Evolutionary conservation across 768 basidiomycete genomes (phyloP).

Genomic region (Tricholoma sp.): DNA sequence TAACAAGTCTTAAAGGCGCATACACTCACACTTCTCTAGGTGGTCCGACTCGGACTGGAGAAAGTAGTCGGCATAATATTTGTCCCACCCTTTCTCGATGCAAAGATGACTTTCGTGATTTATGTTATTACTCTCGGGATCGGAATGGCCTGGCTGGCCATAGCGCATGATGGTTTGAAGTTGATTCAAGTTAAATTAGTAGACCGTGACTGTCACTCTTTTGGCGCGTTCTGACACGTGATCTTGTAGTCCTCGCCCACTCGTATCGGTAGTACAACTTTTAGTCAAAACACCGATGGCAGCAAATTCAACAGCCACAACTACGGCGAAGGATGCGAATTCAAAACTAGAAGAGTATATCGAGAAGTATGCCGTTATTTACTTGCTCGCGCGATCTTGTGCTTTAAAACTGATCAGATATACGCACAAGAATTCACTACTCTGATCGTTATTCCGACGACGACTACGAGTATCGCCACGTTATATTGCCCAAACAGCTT

Average conservation of each 20-base stretch:
- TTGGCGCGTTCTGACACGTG: neutral
- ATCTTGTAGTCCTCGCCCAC: neutral
- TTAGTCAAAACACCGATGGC: conserved; percentile 17
- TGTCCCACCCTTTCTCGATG: neutral
- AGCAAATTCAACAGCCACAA: conserved; percentile 20
- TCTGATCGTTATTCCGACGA: conserved; percentile 93
- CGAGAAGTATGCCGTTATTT: conserved; percentile 49
- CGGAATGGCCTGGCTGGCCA: neutral
- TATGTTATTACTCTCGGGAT: neutral
- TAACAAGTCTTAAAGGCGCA: conserved; percentile 19
- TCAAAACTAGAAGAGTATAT: conserved; percentile 71
- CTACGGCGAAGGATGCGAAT: conserved; percentile 32
- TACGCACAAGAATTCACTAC: conserved; percentile 67
- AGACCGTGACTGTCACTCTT: too few species aligned
- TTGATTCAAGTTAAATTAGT: too few species aligned
- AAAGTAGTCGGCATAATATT: conserved; percentile 12
- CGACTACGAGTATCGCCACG: conserved; percentile 92
- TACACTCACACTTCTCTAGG: conserved; percentile 33
- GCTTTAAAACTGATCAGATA: conserved; percentile 14
- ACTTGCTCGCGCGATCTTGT: conserved; percentile 3
- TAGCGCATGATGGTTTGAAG: neutral
- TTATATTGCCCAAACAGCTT: conserved; percentile 92
- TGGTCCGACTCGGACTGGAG: conserved; percentile 9
- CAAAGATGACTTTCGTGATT: neutral
- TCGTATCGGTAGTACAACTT: too few species aligned